phyloP scores from a whole-genome alignment of 2,329 filamentous ascomycete genomes.

The Hypoxylon sp. region DNA sequence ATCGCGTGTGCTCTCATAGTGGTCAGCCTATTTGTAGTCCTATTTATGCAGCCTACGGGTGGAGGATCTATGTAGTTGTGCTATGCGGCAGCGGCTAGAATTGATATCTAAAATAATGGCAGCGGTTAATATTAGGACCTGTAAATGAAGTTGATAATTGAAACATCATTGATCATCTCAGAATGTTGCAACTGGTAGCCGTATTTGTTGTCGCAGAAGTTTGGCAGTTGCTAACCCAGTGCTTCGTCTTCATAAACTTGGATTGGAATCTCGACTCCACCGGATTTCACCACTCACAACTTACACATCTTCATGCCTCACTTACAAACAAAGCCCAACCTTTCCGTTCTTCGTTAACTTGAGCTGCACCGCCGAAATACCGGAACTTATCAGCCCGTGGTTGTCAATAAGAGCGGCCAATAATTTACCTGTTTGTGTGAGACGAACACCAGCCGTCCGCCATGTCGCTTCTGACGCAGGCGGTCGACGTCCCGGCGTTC shows the following conservation, averaged over 20 bases:
- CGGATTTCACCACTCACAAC: conserved; percentile 30
- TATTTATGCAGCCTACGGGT: conserved; percentile 62
- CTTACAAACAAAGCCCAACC: conserved; percentile 1
- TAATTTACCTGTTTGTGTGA: not conserved
- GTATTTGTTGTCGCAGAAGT: not conserved
- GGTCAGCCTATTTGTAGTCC: conserved; percentile 69
- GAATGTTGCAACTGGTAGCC: not conserved
- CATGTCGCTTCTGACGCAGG: conserved; percentile 56
- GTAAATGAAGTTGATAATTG: not conserved
- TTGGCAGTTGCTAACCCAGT: conserved; percentile 1
- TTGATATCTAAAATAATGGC: conserved; percentile 2
- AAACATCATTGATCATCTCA: not conserved
- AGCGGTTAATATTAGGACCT: not conserved
- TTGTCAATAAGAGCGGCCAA: not conserved
- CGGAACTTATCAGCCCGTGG: not conserved
- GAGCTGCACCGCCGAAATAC: not conserved
- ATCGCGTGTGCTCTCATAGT: conserved; percentile 74
- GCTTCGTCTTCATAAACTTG: not conserved
- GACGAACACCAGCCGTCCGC: conserved; percentile 9
- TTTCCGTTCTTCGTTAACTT: not conserved
- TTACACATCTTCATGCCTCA: conserved; percentile 1
- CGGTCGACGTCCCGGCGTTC: conserved; percentile 75
- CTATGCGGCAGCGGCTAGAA: conserved; percentile 1
- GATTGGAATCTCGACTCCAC: conserved; percentile 26
- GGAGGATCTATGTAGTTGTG: conserved; percentile 7